Evolutionary conservation across 2,329 filamentous ascomycete genomes (phyloP).

Genomic region (Talaromyces sp.): DNA sequence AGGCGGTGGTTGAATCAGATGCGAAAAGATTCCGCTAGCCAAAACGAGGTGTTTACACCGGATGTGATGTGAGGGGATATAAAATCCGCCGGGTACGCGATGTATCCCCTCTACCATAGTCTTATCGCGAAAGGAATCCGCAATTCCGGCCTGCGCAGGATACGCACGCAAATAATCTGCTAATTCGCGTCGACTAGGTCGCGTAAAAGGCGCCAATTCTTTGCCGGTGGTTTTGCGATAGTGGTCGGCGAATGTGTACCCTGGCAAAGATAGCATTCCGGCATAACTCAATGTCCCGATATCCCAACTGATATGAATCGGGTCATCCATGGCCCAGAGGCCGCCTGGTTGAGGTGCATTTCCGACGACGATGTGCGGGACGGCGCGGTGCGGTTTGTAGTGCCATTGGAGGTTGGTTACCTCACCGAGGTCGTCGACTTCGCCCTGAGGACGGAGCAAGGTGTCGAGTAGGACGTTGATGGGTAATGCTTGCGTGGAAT

Average conservation of each 20-base stretch:
- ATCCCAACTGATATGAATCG: constrained; percentile 53
- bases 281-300: constrained; percentile 63
- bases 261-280: constrained; percentile 60
- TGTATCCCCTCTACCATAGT: constrained; percentile 46
- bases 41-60: constrained; percentile 58
- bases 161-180: constrained; percentile 57
- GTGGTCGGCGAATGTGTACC: constrained; percentile 58
- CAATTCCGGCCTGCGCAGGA: constrained; percentile 53
- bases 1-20: constrained; percentile 52
- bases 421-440: constrained; percentile 54
- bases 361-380: constrained; percentile 57
- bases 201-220: constrained; percentile 51
- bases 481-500: constrained; percentile 61
- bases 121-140: constrained; percentile 47
- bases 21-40: constrained; percentile 60
- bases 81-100: constrained; percentile 51
- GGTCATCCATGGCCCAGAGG: constrained; percentile 60
- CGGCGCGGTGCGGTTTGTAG: constrained; percentile 50
- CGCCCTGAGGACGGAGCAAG: constrained; percentile 57
- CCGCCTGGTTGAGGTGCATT: constrained; percentile 53
- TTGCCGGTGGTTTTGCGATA: constrained; percentile 44
- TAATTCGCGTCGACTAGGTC: constrained; percentile 56
- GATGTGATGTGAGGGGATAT: constrained; percentile 52
- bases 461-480: constrained; percentile 62
- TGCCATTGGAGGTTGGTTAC: constrained; percentile 57